phyloP scores from a whole-genome alignment of 495 filamentous ascomycete species.

The Lophiostoma macrostomum region DNA sequence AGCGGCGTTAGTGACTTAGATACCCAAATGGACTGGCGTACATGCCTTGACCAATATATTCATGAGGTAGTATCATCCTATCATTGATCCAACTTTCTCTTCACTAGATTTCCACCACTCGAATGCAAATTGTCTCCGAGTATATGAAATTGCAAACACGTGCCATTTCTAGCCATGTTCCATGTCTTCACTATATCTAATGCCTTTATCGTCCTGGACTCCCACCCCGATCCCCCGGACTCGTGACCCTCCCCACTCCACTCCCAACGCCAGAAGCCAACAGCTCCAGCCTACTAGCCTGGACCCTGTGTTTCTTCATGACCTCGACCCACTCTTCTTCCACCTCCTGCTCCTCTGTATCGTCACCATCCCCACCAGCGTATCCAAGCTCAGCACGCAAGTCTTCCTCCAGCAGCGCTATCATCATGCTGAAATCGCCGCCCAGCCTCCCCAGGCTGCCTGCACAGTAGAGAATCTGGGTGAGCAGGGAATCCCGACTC shows the following conservation, averaged over 20 bases:
- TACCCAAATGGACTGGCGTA: too few relatives aligned
- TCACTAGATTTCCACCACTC: too few relatives aligned
- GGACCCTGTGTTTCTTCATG: constrained; percentile 80
- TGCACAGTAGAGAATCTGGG: constrained; percentile 93
- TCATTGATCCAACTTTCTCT: too few relatives aligned
- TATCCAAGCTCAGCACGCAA: constrained; percentile 39
- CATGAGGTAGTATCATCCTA: too few relatives aligned
- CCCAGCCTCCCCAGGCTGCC: constrained; percentile 88
- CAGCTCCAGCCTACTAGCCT: constrained; percentile 83
- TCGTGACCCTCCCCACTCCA: constrained; percentile 14
- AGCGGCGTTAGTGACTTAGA: too few relatives aligned
- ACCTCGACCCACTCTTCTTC: constrained; percentile 83
- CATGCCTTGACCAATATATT: too few relatives aligned
- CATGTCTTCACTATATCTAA: neutral
- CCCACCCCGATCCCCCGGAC: constrained; percentile 7
- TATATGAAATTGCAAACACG: too few relatives aligned
- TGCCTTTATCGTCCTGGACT: neutral
- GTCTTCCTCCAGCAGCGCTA: constrained; percentile 63
- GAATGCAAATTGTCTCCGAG: too few relatives aligned
- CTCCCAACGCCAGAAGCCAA: constrained; percentile 56
- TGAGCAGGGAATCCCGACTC: constrained; percentile 80
- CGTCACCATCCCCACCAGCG: constrained; percentile 44
- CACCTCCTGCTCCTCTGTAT: constrained; percentile 34
- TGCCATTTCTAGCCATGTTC: neutral
- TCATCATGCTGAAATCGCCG: constrained; percentile 85